Conservation (phyloP, 1,284 basidiomycete genomes). For the Apiotrichum veenhuisii region DNA sequence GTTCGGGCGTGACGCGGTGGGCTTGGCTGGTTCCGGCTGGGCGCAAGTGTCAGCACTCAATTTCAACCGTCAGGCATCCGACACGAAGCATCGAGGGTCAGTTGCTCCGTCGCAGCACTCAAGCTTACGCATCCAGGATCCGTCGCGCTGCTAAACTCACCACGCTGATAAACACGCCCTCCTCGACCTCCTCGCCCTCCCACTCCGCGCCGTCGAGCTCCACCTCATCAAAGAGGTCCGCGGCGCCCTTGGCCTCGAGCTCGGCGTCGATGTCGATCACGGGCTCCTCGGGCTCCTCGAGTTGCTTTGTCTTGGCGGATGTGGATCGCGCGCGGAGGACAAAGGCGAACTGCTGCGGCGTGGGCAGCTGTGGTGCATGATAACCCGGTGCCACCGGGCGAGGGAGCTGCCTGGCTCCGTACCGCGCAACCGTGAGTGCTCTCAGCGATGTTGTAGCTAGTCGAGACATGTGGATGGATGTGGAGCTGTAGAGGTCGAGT, state of each 20-base stretch:
- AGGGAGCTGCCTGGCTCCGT: too few relatives aligned
- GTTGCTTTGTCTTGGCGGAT: neutral
- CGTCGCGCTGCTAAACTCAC: conserved; percentile 2
- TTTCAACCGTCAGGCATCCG: too few relatives aligned
- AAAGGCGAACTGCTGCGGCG: too few relatives aligned
- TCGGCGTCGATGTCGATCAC: neutral
- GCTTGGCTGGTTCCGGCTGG: neutral
- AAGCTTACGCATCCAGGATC: too few relatives aligned
- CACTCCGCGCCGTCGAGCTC: conserved; percentile 12
- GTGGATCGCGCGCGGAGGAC: neutral
- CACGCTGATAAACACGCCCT: conserved; percentile 16
- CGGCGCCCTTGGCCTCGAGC: neutral
- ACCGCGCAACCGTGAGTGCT: too few relatives aligned
- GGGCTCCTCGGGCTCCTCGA: neutral
- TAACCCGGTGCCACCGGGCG: too few relatives aligned
- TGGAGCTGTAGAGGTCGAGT: too few relatives aligned
- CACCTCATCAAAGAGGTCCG: conserved; percentile 14
- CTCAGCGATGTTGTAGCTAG: too few relatives aligned
- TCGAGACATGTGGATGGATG: too few relatives aligned
- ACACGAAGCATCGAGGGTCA: too few relatives aligned
- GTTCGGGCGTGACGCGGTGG: conserved; percentile 11
- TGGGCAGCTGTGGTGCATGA: too few relatives aligned
- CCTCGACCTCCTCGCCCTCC: conserved; percentile 17
- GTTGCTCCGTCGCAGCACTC: too few relatives aligned
- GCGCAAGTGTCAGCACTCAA: neutral